A percentile compares a stretch with the other conserved stretches of the same genome.
These are phyloP conservation scores for Ophiosphaerella herpotricha DNA, from an alignment of 2,329 filamentous ascomycete genomes.

Conservation along the genomic window DNA sequence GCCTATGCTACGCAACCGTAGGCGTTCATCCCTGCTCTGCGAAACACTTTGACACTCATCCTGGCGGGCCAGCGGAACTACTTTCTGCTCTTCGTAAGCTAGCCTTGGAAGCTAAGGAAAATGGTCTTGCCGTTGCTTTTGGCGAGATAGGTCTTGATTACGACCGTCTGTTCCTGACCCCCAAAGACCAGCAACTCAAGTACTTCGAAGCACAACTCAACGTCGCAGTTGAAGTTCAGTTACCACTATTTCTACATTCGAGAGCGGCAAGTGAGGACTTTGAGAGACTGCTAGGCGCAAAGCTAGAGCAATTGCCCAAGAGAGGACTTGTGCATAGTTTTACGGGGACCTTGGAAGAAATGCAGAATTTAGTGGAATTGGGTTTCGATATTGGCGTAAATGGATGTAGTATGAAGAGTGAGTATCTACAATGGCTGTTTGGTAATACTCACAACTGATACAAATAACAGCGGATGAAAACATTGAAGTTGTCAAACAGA, in stretches of 20 bases:
- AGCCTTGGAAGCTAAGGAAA: constrained; percentile 62
- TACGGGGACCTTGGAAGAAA: constrained; percentile 85
- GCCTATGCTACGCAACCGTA: constrained; percentile 83
- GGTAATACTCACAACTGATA: constrained; percentile 1
- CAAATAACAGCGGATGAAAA: constrained; percentile 62
- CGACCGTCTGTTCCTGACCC: constrained; percentile 83
- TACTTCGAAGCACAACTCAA: constrained; percentile 84
- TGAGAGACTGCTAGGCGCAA: constrained; percentile 67
- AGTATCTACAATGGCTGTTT: neutral
- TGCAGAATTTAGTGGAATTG: constrained; percentile 76
- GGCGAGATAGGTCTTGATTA: constrained; percentile 98
- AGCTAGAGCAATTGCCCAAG: constrained; percentile 69
- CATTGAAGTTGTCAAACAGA: constrained; percentile 77
- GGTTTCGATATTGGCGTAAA: constrained; percentile 95
- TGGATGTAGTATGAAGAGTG: constrained; percentile 89
- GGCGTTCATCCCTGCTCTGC: constrained; percentile 93
- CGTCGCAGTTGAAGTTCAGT: constrained; percentile 73
- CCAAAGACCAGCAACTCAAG: constrained; percentile 77
- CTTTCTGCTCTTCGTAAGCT: constrained; percentile 67
- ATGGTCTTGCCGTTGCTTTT: constrained; percentile 73
- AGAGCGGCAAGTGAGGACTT: constrained; percentile 70
- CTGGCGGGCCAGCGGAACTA: constrained; percentile 60
- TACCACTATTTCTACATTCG: constrained; percentile 91
- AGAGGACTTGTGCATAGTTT: constrained; percentile 93
- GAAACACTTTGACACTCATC: constrained; percentile 71